Evolutionary conservation across 2,329 filamentous ascomycete species (phyloP).

Genomic region (Colletotrichum sp.): DNA sequence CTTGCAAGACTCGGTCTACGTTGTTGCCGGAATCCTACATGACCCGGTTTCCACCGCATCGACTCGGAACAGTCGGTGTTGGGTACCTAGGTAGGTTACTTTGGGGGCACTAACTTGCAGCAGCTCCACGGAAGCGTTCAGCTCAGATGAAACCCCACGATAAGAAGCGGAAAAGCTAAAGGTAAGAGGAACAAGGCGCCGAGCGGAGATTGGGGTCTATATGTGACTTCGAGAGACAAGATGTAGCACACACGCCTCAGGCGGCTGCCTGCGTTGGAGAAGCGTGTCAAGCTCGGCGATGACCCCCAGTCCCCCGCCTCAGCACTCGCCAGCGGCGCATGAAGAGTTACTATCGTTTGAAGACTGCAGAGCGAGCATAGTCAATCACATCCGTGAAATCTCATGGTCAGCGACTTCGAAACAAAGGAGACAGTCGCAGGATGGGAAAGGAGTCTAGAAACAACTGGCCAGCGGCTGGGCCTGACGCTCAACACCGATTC

Average conservation of each 20-base stretch:
- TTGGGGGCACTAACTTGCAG: not conserved
- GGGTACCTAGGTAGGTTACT: not conserved
- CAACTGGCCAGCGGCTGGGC: slow-evolving; percentile 11
- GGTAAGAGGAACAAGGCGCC: not conserved
- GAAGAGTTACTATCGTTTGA: not conserved
- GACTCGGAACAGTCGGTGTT: not conserved
- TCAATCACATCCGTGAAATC: slow-evolving; percentile 13
- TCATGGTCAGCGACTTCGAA: not conserved
- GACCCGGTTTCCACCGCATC: not conserved
- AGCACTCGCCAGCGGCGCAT: not conserved
- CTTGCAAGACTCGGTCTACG: not conserved
- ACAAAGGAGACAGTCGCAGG: slow-evolving; percentile 16
- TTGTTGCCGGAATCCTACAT: not conserved
- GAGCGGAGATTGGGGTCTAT: slow-evolving; percentile 3
- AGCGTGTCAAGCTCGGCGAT: slow-evolving; percentile 10
- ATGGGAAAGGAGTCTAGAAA: not conserved
- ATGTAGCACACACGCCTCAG: not conserved
- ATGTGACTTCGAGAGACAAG: not conserved
- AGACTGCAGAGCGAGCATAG: not conserved
- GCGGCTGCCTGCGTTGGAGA: slow-evolving; percentile 9
- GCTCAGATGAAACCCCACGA: not conserved
- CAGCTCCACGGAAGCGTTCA: not conserved
- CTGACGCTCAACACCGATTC: not conserved
- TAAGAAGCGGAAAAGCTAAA: not conserved
- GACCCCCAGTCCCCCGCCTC: not conserved